Percentiles rank a stretch among this genome's conserved stretches.
phyloP scores from a whole-genome alignment of 225 moss, liverwort and hornwort species.

The Rhytidiadelphus loreus region DNA sequence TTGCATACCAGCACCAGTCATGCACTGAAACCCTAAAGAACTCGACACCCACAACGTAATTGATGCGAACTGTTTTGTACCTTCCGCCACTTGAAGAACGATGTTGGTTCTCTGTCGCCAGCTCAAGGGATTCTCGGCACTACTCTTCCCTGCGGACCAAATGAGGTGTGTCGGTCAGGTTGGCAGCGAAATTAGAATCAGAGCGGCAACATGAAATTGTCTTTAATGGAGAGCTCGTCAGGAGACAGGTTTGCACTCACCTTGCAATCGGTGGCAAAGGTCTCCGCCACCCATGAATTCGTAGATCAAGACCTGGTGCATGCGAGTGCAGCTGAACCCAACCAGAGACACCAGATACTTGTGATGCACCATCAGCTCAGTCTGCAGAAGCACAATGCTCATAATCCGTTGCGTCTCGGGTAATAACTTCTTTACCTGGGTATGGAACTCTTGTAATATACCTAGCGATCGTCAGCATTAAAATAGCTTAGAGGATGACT shows the following conservation, averaged over 20 bases:
- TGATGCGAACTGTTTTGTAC: not conserved
- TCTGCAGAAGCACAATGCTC: not conserved
- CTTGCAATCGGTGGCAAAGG: not conserved
- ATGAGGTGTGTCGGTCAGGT: not conserved
- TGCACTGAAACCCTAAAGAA: not conserved
- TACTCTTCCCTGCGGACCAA: not conserved
- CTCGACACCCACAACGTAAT: no score
- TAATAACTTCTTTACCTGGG: not conserved
- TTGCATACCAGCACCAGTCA: not conserved
- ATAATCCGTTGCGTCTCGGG: not conserved
- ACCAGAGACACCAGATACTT: not conserved
- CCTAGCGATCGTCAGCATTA: no score
- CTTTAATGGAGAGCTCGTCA: not conserved
- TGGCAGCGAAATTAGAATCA: no score
- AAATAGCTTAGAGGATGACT: no score
- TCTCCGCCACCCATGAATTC: not conserved
- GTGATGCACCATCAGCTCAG: not conserved
- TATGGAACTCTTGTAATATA: no score
- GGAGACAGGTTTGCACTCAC: not conserved
- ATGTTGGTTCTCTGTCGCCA: constrained; percentile 10
- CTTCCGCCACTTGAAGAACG: not conserved
- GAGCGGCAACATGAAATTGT: not conserved
- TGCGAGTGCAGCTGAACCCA: not conserved
- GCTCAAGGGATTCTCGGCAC: not conserved
- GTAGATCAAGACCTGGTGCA: not conserved